Base-by-base conservation (phyloP, 2,329 filamentous ascomycete species). In the Colletotrichum tamarilloi region DNA sequence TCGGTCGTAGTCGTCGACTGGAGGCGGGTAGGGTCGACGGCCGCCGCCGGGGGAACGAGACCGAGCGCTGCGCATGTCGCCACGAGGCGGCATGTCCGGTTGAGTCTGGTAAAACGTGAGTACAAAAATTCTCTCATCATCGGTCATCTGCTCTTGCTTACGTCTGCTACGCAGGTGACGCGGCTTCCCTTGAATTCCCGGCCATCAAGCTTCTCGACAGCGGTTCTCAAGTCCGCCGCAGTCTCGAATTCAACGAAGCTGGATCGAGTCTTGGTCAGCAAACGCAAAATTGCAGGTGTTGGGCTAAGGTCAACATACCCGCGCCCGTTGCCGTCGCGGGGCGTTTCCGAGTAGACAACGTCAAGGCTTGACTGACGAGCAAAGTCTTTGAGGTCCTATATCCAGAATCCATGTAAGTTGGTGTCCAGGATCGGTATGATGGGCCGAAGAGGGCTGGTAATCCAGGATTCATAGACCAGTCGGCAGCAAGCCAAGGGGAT, bases 351-450 rank as follows among this genome's bases (percentile, higher is more conserved):
- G 84, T 98, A 99, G 80, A 99, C 97, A 77, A 99, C 97, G 83
- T 98, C 97, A 84, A 98, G 91, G 84, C 95, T 95, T 84, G 96
- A 97, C 84, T 97, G 94, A 82, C 97, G 95, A 75, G 97, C 97
- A 86, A 99, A 99, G 84, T 99, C 97, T 94, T 99, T 99, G 67
- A 99, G 92, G 85, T 99, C 97, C 97, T 99, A 95, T 86, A 92
- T 87, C 89, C 89, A 92, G 89, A 89, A 85, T 90, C 90, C 90
- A 90, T 89, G 93, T 97, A 94, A 95, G 94, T 95, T 86, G 78
- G 77, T 78, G 79, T 81, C 79, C 81, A 79, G 73, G 65, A 77
- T 72, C 57, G 63, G 24, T 65, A 26, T 60, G 57, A 70, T 42
- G 55, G 60, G 70, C 67, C 72, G 67, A 74, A 59, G 53, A 63